A percentile compares a stretch with the other conserved stretches of the same genome.
Conservation (phyloP, 2,329 filamentous ascomycete genomes). For the Zymoseptoria passerinii region DNA sequence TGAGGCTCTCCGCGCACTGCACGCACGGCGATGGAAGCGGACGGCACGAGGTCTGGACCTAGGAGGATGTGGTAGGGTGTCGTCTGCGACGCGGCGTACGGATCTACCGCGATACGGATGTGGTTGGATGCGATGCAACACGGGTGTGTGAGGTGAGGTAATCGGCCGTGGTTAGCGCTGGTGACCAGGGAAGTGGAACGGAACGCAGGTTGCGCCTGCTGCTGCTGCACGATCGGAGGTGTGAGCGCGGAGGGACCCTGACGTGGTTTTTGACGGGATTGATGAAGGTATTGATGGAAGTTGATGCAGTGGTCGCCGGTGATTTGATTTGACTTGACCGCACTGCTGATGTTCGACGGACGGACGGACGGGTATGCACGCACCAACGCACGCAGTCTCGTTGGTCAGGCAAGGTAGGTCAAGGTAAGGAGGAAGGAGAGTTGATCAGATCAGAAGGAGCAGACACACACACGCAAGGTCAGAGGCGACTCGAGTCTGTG, state of each 20-base stretch:
- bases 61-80: background rate
- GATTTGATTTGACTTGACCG: background rate
- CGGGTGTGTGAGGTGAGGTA: background rate
- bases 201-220: background rate
- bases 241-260: background rate
- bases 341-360: background rate
- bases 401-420: background rate
- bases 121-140: background rate
- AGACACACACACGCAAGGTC: background rate
- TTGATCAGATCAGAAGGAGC: background rate
- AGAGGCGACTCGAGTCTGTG: background rate
- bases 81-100: background rate
- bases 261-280: background rate
- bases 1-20: conserved; percentile 16
- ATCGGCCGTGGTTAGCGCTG: background rate
- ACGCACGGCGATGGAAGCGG: conserved; percentile 15
- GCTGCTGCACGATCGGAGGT: background rate
- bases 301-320: no score
- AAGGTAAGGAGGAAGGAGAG: background rate
- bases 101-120: background rate
- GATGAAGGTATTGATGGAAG: background rate
- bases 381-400: background rate
- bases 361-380: background rate
- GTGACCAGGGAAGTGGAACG: background rate
- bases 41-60: background rate